Conservation (phyloP, 2,329 filamentous ascomycete species). For the Epichloe uncinata region DNA sequence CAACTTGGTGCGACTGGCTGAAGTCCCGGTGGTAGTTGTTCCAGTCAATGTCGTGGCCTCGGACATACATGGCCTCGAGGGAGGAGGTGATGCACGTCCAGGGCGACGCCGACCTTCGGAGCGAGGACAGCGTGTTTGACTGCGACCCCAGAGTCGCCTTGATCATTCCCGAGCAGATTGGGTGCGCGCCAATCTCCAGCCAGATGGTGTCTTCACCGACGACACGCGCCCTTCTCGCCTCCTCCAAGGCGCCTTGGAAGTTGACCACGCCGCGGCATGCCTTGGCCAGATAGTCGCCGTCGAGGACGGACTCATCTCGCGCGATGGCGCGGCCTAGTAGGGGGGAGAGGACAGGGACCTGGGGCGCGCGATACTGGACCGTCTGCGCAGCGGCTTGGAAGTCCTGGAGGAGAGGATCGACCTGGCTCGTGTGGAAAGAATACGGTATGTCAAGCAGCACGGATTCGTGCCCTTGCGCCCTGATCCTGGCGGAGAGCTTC, state of each 20-base stretch:
- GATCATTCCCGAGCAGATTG: conserved; percentile 47
- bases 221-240: conserved; percentile 31
- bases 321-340: conserved; percentile 26
- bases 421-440: conserved; percentile 22
- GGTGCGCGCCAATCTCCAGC: conserved; percentile 55
- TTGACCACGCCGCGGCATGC: conserved; percentile 51
- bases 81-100: conserved; percentile 41
- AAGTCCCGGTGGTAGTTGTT: conserved; percentile 37
- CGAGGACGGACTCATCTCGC: conserved; percentile 26
- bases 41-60: conserved; percentile 40
- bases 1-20: conserved; percentile 26
- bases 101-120: conserved; percentile 29
- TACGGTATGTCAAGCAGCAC: conserved; percentile 19
- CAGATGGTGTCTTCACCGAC: conserved; percentile 46
- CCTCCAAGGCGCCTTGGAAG: conserved; percentile 43
- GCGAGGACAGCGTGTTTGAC: conserved; percentile 43
- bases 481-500: background rate
- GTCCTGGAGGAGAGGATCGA: conserved; percentile 30
- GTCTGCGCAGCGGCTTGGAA: conserved; percentile 19
- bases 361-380: conserved; percentile 4
- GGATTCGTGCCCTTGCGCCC: conserved; percentile 13
- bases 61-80: background rate
- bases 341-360: conserved; percentile 18
- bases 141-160: conserved; percentile 38
- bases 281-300: conserved; percentile 20